These are phyloP conservation scores for Arachnopeziza araneosa DNA, from an alignment of 2,329 filamentous ascomycete genomes.

Conservation along the genomic window DNA sequence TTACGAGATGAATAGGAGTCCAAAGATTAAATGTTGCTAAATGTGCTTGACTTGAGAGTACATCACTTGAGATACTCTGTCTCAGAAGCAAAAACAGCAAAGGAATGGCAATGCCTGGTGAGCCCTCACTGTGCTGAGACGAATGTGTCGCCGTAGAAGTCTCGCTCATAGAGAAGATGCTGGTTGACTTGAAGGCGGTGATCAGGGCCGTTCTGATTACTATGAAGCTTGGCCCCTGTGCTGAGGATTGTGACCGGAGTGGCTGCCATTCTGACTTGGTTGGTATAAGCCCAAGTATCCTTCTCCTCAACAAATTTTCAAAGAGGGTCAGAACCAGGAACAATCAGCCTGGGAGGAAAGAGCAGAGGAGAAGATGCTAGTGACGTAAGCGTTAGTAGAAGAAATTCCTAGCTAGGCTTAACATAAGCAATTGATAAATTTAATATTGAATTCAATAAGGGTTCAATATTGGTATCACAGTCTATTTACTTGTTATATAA, in stretches of 20 bases:
- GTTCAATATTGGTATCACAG: not conserved
- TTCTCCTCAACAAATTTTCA: not conserved
- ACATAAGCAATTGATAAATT: too few species aligned
- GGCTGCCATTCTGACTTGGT: not conserved
- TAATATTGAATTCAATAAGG: too few species aligned
- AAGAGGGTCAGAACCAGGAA: not conserved
- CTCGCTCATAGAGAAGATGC: constrained; percentile 43
- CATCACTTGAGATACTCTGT: too few species aligned
- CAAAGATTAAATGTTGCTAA: too few species aligned
- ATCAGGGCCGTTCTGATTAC: constrained; percentile 19
- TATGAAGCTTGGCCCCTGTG: not conserved
- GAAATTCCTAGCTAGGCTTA: too few species aligned
- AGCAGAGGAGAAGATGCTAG: not conserved
- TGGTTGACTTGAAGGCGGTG: constrained; percentile 28
- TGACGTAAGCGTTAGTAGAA: not conserved
- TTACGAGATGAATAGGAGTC: too few species aligned
- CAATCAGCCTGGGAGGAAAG: not conserved
- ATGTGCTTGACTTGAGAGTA: too few species aligned
- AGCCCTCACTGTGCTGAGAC: constrained; percentile 46
- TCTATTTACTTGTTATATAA: not conserved
- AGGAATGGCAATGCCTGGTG: too few species aligned
- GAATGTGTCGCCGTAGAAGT: constrained; percentile 41
- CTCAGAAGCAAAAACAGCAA: too few species aligned
- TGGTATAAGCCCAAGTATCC: not conserved
- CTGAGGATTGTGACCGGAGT: not conserved